Evolutionary conservation across 371 early-diverging fungal species (phyloP).

Genomic region (Chytridiales sp.): DNA sequence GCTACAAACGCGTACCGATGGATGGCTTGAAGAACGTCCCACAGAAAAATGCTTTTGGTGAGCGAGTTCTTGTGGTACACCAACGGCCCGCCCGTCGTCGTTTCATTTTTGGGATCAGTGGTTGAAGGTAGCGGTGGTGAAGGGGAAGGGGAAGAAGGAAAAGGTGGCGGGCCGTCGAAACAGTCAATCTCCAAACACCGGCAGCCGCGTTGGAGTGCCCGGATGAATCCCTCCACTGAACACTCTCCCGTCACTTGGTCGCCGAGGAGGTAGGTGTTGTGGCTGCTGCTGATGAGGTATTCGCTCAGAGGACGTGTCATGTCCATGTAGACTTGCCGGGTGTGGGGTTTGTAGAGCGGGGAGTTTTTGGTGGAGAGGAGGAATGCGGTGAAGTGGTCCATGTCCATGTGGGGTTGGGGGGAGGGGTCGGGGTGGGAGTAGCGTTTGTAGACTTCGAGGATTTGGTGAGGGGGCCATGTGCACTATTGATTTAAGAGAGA

Average conservation of each 20-base stretch:
- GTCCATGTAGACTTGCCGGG: constrained; percentile 35
- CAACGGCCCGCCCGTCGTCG: constrained; percentile 60
- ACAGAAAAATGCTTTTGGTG: constrained; percentile 69
- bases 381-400: constrained; percentile 53
- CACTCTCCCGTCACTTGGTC: constrained; percentile 73
- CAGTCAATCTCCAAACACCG: constrained; percentile 70
- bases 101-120: no score
- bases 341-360: constrained; percentile 39
- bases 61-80: constrained; percentile 77
- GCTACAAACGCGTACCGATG: constrained; percentile 74
- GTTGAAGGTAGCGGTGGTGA: background rate
- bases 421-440: background rate
- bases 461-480: background rate
- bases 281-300: constrained; percentile 78
- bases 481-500: background rate
- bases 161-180: constrained; percentile 2
- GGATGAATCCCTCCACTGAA: constrained; percentile 76
- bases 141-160: constrained; percentile 10
- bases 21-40: constrained; percentile 75
- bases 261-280: constrained; percentile 80
- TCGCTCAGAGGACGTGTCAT: constrained; percentile 63
- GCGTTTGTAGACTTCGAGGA: no score
- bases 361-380: constrained; percentile 48
- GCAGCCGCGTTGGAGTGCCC: constrained; percentile 77
- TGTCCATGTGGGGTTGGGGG: constrained; percentile 33